Percentiles rank a stretch among this genome's conserved stretches.
Evolutionary conservation across 2,329 filamentous ascomycete genomes (phyloP).

Genomic region (Colletotrichum godetiae): DNA sequence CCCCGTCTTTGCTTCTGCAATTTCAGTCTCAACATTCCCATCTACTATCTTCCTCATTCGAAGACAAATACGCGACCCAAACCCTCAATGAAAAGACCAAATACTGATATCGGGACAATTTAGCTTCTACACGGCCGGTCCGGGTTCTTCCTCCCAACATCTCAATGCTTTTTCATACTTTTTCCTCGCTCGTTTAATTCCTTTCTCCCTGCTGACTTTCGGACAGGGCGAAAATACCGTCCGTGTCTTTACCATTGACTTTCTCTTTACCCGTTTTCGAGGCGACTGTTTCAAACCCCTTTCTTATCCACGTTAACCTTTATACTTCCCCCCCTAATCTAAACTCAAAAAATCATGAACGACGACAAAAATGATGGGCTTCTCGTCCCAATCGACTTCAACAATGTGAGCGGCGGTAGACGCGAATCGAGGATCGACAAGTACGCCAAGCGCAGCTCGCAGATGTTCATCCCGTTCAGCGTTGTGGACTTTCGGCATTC

Average conservation of each 20-base stretch:
- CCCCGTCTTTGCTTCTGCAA: neutral
- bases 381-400: neutral
- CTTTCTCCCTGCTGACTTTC: neutral
- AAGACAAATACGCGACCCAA: neutral
- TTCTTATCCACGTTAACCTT: neutral
- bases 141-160: neutral
- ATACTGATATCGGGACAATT: neutral
- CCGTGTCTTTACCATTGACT: neutral
- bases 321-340: neutral
- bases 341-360: neutral
- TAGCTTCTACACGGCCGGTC: neutral
- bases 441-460: conserved; percentile 17
- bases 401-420: neutral
- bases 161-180: neutral
- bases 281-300: neutral
- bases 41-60: neutral
- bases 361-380: neutral
- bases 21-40: neutral
- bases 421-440: conserved; percentile 9
- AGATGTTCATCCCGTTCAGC: conserved; percentile 12
- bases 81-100: neutral
- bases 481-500: conserved; percentile 1
- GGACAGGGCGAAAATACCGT: neutral
- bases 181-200: neutral
- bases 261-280: neutral